Conservation (phyloP, 1,284 basidiomycete genomes). For the Cryptococcus floricola region DNA sequence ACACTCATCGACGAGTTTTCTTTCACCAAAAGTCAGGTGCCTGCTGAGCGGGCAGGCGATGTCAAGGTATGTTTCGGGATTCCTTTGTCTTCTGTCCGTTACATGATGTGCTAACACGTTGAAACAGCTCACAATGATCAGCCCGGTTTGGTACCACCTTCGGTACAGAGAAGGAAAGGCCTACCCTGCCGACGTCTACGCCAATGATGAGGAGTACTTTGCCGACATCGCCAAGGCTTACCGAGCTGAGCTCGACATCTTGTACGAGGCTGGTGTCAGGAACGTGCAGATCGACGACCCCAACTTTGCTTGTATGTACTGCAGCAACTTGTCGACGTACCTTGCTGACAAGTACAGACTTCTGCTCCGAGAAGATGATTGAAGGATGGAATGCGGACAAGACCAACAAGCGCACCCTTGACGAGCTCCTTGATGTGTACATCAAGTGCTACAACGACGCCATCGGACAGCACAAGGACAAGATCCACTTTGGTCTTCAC, state of each 20-base stretch:
- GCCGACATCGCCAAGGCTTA: constrained; percentile 67
- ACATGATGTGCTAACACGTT: not conserved
- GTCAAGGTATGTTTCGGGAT: constrained; percentile 1
- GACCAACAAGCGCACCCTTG: constrained; percentile 59
- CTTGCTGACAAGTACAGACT: constrained; percentile 10
- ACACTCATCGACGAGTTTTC: constrained; percentile 44
- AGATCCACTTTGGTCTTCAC: constrained; percentile 68
- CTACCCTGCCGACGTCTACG: constrained; percentile 20
- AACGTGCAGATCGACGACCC: constrained; percentile 66
- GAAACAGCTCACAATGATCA: constrained; percentile 69
- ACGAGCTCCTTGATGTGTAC: constrained; percentile 64
- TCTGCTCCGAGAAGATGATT: constrained; percentile 36
- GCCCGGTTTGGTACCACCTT: constrained; percentile 72
- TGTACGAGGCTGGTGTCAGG: constrained; percentile 70
- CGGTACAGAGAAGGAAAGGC: constrained; percentile 40
- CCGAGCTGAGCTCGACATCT: constrained; percentile 64
- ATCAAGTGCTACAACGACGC: constrained; percentile 67
- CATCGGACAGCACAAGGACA: constrained; percentile 58
- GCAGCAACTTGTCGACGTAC: not conserved
- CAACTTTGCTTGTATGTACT: constrained; percentile 39
- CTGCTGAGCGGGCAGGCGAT: constrained; percentile 8
- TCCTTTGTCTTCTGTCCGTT: not conserved
- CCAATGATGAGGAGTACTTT: constrained; percentile 35
- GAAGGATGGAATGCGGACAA: constrained; percentile 55
- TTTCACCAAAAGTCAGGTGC: constrained; percentile 38